Evolutionary conservation across 2,329 filamentous ascomycete species (phyloP), one percentile per base, ranked within the genome.

Genomic region (Sarocladium kiliense): DNA sequence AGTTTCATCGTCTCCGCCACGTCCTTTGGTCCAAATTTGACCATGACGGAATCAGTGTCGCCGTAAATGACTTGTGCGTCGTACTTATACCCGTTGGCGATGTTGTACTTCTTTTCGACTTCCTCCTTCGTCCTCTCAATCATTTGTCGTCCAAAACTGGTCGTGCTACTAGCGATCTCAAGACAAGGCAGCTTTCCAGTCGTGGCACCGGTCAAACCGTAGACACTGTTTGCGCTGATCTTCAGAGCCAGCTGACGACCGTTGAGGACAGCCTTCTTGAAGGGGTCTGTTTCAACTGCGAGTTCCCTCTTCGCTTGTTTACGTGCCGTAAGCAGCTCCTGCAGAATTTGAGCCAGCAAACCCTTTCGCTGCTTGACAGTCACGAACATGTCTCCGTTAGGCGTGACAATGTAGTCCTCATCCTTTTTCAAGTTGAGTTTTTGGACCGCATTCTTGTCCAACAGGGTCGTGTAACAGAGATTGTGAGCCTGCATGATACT

Each of bases 401-500:
- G 94, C 0, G 94, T 99, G 55, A 96, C 82, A 58, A 97, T 96
- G 68, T 97, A 99, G 69, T 99, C 94, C 56, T 95, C 89, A 59
- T 93, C 92, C 69, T 95, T 92, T 65, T 86, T 84, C 56, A 97
- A 74, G 1, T 80, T 77, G 37, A 94, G 81, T 58, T 86, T 88
- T 57, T 95, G 89, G 3, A 96, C 81, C 1, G 82, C 85, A 26
- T 76, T 82, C 69, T 90, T 91, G 56, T 67, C 66, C 68, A 97
- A 74, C 30, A 97, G 77, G 0, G 94, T 99, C 0, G 94, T 99
- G 69, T 99, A 99, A 71, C 94, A 99, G 21, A 99, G 82, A 63
- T 99, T 99, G 74, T 99, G 94, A 1, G 94, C 94, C 73, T 97
- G 93, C 70, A 99, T 99, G 66, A 99, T 99, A 76, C 92, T 97